A percentile compares a stretch with the other conserved stretches of the same genome.
These are phyloP conservation scores for Fusarium tjaetaba DNA, from an alignment of 2,329 filamentous ascomycete species.

Conservation along the genomic window DNA sequence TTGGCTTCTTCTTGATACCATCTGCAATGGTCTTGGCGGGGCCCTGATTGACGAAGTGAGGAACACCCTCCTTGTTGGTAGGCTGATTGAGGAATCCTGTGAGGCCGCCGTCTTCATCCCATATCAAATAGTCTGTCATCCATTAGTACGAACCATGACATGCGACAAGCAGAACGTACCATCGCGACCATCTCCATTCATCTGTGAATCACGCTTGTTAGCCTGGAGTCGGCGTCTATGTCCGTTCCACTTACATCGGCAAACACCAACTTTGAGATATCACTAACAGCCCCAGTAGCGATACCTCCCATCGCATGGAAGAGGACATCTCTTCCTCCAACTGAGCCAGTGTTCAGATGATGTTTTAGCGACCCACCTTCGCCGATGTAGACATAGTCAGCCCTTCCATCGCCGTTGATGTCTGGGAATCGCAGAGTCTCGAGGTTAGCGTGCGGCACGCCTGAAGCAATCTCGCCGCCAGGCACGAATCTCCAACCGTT, in stretches of 20 bases:
- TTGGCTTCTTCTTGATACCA: constrained; percentile 12
- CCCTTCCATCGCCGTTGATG: constrained; percentile 42
- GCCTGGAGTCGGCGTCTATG: not conserved
- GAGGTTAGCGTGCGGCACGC: constrained; percentile 38
- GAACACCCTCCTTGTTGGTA: constrained; percentile 1
- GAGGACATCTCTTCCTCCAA: not conserved
- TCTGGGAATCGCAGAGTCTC: constrained; percentile 39
- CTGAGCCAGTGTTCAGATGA: constrained; percentile 32
- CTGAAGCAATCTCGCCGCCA: constrained; percentile 38
- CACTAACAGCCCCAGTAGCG: not conserved
- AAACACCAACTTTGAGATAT: not conserved
- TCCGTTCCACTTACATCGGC: not conserved
- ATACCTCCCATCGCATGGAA: constrained; percentile 5
- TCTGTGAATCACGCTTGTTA: accelerated
- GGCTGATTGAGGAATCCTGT: constrained; percentile 17
- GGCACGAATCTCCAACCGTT: constrained; percentile 16
- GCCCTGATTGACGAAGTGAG: constrained; percentile 3
- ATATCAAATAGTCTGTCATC: constrained; percentile 8
- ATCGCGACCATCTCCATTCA: constrained; percentile 18
- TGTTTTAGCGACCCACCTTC: constrained; percentile 32
- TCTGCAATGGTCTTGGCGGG: constrained; percentile 1
- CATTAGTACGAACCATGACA: accelerated
- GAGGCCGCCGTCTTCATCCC: constrained; percentile 9
- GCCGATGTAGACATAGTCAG: constrained; percentile 41
- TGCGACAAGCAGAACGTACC: not conserved